Evolutionary conservation across 805 yeast species (phyloP).

Genomic region (Saccharomyces kudriavzevii): DNA sequence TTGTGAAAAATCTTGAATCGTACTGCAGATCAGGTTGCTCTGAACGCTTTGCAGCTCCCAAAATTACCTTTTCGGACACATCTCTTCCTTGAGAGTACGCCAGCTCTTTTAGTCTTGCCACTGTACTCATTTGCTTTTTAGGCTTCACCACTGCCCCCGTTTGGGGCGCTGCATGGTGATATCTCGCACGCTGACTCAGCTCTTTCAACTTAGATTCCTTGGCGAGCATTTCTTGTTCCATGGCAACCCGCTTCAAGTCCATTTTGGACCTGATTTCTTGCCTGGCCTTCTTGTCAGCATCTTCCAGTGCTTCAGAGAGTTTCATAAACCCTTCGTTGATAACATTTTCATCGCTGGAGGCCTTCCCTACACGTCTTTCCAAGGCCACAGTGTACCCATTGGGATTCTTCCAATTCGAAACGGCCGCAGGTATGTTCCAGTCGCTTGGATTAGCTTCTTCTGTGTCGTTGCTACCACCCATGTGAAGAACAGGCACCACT

Average conservation of each 20-base stretch:
- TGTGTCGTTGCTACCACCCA: conserved; percentile 39
- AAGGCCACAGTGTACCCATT: conserved; percentile 78
- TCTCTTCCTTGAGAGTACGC: conserved; percentile 43
- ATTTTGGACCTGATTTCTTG: conserved; percentile 46
- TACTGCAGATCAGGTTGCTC: conserved; percentile 37
- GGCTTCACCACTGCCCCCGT: conserved; percentile 10
- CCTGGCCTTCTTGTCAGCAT: conserved; percentile 56
- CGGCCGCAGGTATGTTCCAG: conserved; percentile 86
- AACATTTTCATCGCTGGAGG: conserved; percentile 28
- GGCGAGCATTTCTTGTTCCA: conserved; percentile 41
- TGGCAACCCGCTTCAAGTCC: conserved; percentile 40
- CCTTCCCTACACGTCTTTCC: conserved; percentile 55
- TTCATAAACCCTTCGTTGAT: conserved; percentile 52
- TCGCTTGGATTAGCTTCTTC: conserved; percentile 23
- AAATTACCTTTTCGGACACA: conserved; percentile 46
- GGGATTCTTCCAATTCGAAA: conserved; percentile 93
- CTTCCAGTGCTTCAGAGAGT: conserved; percentile 63
- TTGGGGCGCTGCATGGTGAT: conserved; percentile 1
- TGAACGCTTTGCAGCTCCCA: conserved; percentile 40
- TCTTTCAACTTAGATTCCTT: conserved; percentile 44
- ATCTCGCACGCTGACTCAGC: conserved; percentile 1
- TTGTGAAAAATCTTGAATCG: conserved; percentile 52
- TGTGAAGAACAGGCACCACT: conserved; percentile 63
- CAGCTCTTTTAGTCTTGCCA: conserved; percentile 35
- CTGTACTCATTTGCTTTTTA: conserved; percentile 34